Evolutionary conservation across 139 green algal species (phyloP), one percentile per base, ranked within the genome.

Genomic region (Coccomyxa sp.): DNA sequence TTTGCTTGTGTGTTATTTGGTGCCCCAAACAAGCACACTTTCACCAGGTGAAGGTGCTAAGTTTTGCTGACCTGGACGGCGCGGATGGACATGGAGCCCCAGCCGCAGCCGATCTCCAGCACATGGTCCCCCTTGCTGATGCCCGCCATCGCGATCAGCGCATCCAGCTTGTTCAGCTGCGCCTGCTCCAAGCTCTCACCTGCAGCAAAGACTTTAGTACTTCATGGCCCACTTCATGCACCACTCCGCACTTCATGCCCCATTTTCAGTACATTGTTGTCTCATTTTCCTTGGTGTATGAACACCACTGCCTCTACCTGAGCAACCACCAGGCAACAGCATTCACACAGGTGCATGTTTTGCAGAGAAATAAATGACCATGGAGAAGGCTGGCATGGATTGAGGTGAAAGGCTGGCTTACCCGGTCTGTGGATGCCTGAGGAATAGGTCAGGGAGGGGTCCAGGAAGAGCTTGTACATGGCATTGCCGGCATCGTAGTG

Each of bases 401-500:
- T 71, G 63, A 21, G 63, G 63, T 28, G 7, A 25, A 9, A 25
- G 21, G 18, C 63, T 77, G 71, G 13, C 15, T n/a, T 28, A 81
- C 77, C 77, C 74, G 51, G 77, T 30, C 13, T 80, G 81, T 94
- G 89, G 23, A 98, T 93, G 80, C 88, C 96, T 38, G 83, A 93
- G 32, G 90, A 96, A 91, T 99, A 99, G 38, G 95, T 98, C 92
- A 99, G 96, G 60, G 88, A 95, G n/a, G 90, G 77, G 80, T 99
- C 96, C 82, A 99, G 88, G 87, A 99, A 99, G 0, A 95, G 83
- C 74, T 88, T 86, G 90, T 96, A 96, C 93, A 99, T 97, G 75
- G 88, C 93, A 83, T 99, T 99, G 83, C 96, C 96, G 9, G 94
- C 93, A 86, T 99, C 96, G 85, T 99, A 99, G 89, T 99, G 96